phyloP scores from a whole-genome alignment of 1,284 basidiomycete genomes.

The Pseudozyma tsukubaensis region DNA sequence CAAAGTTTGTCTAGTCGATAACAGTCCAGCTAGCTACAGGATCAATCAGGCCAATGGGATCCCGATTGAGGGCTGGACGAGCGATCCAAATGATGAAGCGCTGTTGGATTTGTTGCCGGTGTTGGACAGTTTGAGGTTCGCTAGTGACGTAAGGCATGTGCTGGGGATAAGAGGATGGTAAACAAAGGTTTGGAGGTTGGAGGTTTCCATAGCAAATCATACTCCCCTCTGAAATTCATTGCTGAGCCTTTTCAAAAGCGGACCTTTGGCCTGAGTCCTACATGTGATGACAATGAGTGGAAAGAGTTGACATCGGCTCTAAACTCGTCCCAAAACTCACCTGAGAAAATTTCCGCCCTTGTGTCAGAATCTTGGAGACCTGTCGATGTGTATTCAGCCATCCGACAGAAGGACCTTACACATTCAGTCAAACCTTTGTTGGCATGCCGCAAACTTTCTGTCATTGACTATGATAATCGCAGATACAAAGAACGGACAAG shows the following conservation, averaged over 20 bases:
- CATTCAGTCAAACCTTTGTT: no score
- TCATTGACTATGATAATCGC: background rate
- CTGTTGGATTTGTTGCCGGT: slow-evolving; percentile 93
- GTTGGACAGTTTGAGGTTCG: slow-evolving; percentile 93
- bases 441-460: no score
- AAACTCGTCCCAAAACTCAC: no score
- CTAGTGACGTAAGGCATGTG: slow-evolving; percentile 90
- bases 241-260: no score
- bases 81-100: slow-evolving; percentile 95
- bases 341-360: no score
- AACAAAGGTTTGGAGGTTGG: background rate
- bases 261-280: no score
- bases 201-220: background rate
- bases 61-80: slow-evolving; percentile 98
- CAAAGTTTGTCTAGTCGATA: slow-evolving; percentile 92
- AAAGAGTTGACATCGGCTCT: no score
- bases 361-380: no score
- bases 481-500: background rate
- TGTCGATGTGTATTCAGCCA: no score
- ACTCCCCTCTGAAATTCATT: no score
- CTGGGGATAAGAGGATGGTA: slow-evolving; percentile 77
- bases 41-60: slow-evolving; percentile 97
- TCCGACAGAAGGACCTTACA: no score
- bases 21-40: slow-evolving; percentile 91
- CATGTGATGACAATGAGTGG: no score